Evolutionary conservation across 768 basidiomycete species (phyloP).

Genomic region (Termitomyces sp.): DNA sequence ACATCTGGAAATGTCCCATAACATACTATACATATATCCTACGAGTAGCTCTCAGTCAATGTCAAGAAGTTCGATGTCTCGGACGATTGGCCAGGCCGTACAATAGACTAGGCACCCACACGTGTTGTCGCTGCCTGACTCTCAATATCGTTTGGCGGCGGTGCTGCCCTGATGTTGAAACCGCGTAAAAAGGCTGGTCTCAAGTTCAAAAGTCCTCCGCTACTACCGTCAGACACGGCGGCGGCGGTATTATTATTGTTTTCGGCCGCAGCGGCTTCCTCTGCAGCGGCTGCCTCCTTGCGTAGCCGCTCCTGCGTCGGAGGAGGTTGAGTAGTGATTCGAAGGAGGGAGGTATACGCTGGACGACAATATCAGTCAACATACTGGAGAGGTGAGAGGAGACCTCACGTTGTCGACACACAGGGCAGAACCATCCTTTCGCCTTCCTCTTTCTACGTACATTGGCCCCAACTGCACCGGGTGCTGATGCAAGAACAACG

Average conservation of each 20-base stretch:
- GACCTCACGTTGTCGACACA: slow-evolving; percentile 86
- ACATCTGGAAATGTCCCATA: slow-evolving; percentile 1
- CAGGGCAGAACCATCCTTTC: slow-evolving; percentile 97
- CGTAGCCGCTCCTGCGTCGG: slow-evolving; percentile 4
- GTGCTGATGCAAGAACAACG: slow-evolving; percentile 18
- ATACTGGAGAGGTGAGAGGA: background rate
- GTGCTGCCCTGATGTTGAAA: slow-evolving; percentile 12
- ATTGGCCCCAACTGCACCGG: slow-evolving; percentile 28
- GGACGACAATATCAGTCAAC: slow-evolving; percentile 3
- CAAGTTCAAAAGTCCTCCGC: slow-evolving; percentile 10
- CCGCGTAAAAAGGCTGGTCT: slow-evolving; percentile 14
- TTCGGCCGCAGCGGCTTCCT: background rate
- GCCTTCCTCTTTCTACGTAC: slow-evolving; percentile 83
- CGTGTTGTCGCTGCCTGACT: slow-evolving; percentile 21
- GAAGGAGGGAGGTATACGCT: slow-evolving; percentile 87
- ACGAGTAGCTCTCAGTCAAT: background rate
- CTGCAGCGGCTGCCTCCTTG: slow-evolving; percentile 9
- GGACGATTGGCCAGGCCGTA: background rate
- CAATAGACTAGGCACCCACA: slow-evolving; percentile 11
- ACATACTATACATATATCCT: background rate
- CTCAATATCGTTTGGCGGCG: slow-evolving; percentile 23
- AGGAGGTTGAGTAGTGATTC: slow-evolving; percentile 70
- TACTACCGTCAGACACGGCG: background rate
- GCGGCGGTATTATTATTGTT: background rate
- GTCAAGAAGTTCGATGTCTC: background rate